Conservation (phyloP, 805 yeast genomes). For the Candida germanica region DNA sequence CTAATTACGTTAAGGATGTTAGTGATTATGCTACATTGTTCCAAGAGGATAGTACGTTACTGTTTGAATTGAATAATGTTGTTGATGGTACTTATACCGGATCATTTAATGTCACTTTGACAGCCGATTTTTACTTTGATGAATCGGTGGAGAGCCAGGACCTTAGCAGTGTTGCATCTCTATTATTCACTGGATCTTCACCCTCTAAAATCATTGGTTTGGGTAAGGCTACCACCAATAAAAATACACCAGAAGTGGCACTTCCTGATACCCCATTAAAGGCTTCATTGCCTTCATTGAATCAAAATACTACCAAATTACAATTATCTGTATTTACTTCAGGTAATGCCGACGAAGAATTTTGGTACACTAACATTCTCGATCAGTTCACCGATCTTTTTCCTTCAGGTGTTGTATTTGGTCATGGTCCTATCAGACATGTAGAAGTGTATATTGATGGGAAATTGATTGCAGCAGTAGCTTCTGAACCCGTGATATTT, state of each 20-base stretch:
- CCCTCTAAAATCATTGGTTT: slow-evolving; percentile 43
- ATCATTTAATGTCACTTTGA: slow-evolving; percentile 50
- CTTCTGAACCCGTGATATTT: slow-evolving; percentile 72
- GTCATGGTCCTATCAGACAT: slow-evolving; percentile 72
- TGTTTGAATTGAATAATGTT: slow-evolving; percentile 64
- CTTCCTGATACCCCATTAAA: slow-evolving; percentile 40
- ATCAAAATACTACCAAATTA: slow-evolving; percentile 58
- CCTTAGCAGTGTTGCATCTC: slow-evolving; percentile 1
- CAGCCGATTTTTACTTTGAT: slow-evolving; percentile 47
- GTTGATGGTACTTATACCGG: slow-evolving; percentile 57
- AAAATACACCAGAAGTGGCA: slow-evolving; percentile 34
- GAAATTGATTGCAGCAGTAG: slow-evolving; percentile 53
- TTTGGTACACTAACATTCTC: slow-evolving; percentile 69
- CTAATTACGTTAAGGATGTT: slow-evolving; percentile 60
- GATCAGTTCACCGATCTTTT: slow-evolving; percentile 47
- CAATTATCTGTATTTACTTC: slow-evolving; percentile 59
- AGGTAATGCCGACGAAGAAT: slow-evolving; percentile 80
- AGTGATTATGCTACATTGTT: slow-evolving; percentile 55
- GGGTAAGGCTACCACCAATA: slow-evolving; percentile 16
- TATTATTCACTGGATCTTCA: slow-evolving; percentile 29
- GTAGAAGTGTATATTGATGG: slow-evolving; percentile 62
- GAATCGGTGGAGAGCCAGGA: slow-evolving; percentile 9
- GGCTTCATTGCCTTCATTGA: slow-evolving; percentile 43
- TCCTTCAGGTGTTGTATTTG: slow-evolving; percentile 24
- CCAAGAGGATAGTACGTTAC: slow-evolving; percentile 35